Conservation (phyloP, 495 filamentous ascomycete species). For the Usnea hakonensis region DNA sequence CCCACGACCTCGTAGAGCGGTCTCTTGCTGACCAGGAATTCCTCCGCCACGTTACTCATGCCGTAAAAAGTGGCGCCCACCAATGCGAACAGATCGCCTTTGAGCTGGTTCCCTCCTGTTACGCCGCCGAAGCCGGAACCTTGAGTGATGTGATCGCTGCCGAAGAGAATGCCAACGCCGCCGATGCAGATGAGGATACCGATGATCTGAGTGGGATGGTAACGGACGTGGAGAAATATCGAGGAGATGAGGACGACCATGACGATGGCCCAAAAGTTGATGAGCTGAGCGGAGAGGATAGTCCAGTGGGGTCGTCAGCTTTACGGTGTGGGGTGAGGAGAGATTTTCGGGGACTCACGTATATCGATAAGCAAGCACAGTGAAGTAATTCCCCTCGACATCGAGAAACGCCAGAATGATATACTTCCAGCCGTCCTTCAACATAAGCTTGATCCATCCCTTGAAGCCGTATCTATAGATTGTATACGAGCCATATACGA, state of each 20-base stretch:
- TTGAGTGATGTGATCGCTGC: slow-evolving; percentile 76
- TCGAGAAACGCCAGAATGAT: slow-evolving; percentile 87
- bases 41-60: slow-evolving; percentile 80
- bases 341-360: slow-evolving; percentile 59
- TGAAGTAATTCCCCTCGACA: slow-evolving; percentile 96
- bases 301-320: background rate
- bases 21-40: slow-evolving; percentile 79
- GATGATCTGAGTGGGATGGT: slow-evolving; percentile 70
- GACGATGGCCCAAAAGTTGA: slow-evolving; percentile 98
- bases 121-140: slow-evolving; percentile 50
- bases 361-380: slow-evolving; percentile 88
- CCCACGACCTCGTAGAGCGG: slow-evolving; percentile 91
- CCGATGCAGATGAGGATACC: slow-evolving; percentile 89
- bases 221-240: slow-evolving; percentile 74
- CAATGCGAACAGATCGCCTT: slow-evolving; percentile 88
- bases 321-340: background rate
- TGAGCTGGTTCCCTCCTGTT: slow-evolving; percentile 57
- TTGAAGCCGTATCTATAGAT: slow-evolving; percentile 74
- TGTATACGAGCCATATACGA: slow-evolving; percentile 76
- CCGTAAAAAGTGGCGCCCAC: slow-evolving; percentile 88
- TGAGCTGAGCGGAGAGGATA: slow-evolving; percentile 67
- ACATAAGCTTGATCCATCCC: slow-evolving; percentile 54
- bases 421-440: slow-evolving; percentile 83
- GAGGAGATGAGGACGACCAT: slow-evolving; percentile 84
- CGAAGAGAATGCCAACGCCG: slow-evolving; percentile 84